Conservation (phyloP, 2,329 filamentous ascomycete genomes). For the Colletotrichum lindemuthianum region DNA sequence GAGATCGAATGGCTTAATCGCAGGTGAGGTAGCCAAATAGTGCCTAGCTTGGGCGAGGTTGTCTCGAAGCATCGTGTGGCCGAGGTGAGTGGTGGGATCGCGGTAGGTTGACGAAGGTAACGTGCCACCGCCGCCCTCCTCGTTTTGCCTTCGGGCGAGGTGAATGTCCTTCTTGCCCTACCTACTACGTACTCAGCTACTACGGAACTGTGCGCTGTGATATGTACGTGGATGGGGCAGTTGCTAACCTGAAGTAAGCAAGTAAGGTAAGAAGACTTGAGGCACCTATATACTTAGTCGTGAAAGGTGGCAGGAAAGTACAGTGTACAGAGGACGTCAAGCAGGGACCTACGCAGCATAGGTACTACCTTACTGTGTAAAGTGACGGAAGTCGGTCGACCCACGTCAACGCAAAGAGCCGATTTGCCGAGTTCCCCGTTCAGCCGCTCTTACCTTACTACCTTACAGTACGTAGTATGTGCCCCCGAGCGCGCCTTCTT, state of each 20-base stretch:
- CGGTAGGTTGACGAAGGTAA: not conserved
- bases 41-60: not conserved
- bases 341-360: no score
- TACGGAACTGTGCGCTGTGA: no score
- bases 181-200: no score
- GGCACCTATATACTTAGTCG: no score
- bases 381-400: not conserved
- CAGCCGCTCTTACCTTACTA: no score
- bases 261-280: no score
- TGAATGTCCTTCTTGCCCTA: not conserved
- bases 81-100: no score
- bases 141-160: not conserved
- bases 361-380: not conserved
- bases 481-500: constrained; percentile 5
- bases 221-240: no score
- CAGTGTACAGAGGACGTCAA: no score
- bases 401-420: constrained; percentile 6
- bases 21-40: no score
- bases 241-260: not conserved
- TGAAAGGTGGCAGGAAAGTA: no score
- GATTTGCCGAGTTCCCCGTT: constrained; percentile 24
- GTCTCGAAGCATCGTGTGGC: no score
- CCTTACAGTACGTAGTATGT: not conserved
- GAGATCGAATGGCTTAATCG: not conserved
- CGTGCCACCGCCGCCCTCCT: constrained; percentile 5